Percentiles rank a stretch among this genome's conserved stretches.
phyloP scores from a whole-genome alignment of 2,329 filamentous ascomycete species.

The Dissoconium aciculare region DNA sequence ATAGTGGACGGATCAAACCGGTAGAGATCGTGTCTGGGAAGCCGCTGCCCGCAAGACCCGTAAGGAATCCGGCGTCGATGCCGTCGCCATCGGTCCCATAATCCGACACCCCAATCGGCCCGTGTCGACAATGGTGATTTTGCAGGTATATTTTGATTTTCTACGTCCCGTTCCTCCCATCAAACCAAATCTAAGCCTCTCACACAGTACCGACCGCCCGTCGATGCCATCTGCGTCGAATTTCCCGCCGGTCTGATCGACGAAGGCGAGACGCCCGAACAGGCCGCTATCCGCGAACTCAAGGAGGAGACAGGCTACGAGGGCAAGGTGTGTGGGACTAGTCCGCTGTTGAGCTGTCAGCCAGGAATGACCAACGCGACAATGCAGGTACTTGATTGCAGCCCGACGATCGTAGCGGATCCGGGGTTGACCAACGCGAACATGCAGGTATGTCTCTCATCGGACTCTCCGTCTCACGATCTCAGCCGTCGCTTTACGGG shows the following conservation, averaged over 20 bases:
- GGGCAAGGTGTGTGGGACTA: constrained; percentile 33
- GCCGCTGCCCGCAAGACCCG: constrained; percentile 37
- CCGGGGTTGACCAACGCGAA: constrained; percentile 46
- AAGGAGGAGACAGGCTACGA: constrained; percentile 50
- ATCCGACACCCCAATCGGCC: constrained; percentile 34
- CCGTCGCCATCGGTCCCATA: constrained; percentile 43
- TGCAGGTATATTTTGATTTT: constrained; percentile 19
- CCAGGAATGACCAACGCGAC: constrained; percentile 30
- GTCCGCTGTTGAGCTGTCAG: constrained; percentile 47
- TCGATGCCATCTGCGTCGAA: constrained; percentile 44
- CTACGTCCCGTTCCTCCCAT: too few species aligned
- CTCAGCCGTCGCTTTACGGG: too few species aligned
- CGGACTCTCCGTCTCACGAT: too few species aligned
- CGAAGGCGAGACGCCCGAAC: constrained; percentile 39
- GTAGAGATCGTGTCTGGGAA: constrained; percentile 36
- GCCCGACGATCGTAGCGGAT: constrained; percentile 52
- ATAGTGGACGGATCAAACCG: constrained; percentile 24
- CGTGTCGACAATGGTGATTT: constrained; percentile 39
- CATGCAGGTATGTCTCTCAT: constrained; percentile 33
- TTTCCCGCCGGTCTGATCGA: constrained; percentile 47
- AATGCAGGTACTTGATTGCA: constrained; percentile 32
- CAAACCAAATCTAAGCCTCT: too few species aligned
- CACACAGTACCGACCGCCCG: constrained; percentile 46
- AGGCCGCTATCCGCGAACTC: constrained; percentile 43
- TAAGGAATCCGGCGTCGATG: constrained; percentile 42